A percentile compares a stretch with the other conserved stretches of the same genome.
phyloP scores from a whole-genome alignment of 2,329 filamentous ascomycete species.

The Sporothrix globosa region DNA sequence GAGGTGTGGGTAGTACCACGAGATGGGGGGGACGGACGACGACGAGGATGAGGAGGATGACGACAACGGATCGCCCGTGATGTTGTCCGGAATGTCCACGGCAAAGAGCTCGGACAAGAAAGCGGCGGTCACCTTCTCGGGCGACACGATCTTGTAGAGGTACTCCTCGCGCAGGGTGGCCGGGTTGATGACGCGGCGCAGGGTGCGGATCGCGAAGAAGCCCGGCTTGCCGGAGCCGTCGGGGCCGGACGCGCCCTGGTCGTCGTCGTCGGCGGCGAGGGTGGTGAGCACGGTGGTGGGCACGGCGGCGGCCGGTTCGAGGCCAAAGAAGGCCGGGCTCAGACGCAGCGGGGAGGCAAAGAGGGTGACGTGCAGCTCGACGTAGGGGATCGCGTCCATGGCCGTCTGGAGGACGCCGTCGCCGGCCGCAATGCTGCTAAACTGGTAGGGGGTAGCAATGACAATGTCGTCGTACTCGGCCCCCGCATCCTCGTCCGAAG shows the following conservation, averaged over 20 bases:
- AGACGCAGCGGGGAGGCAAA: constrained; percentile 78
- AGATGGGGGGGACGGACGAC: constrained; percentile 54
- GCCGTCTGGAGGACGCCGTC: constrained; percentile 67
- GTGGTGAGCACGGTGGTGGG: constrained; percentile 85
- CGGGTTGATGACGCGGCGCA: constrained; percentile 67
- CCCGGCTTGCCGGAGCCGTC: constrained; percentile 70
- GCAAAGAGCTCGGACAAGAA: constrained; percentile 60
- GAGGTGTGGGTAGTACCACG: constrained; percentile 75
- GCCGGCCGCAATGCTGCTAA: constrained; percentile 67
- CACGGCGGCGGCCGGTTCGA: constrained; percentile 59
- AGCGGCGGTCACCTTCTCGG: constrained; percentile 54
- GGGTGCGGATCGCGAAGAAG: constrained; percentile 84
- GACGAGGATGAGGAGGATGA: too few relatives aligned
- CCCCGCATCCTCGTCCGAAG: constrained; percentile 40
- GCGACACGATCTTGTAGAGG: constrained; percentile 68
- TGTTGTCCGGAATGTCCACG: constrained; percentile 50
- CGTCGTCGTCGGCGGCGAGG: constrained; percentile 62
- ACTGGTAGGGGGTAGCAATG: constrained; percentile 83
- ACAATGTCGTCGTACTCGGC: constrained; percentile 74
- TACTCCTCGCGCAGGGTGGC: constrained; percentile 57
- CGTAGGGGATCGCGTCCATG: constrained; percentile 83
- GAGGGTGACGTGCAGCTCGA: constrained; percentile 83
- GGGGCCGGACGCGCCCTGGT: constrained; percentile 47
- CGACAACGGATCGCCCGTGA: constrained; percentile 36
- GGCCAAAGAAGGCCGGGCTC: constrained; percentile 72